Evolutionary conservation across 169 alveolate genomes (phyloP).

Genomic region (Prorocentrum cordatum): DNA sequence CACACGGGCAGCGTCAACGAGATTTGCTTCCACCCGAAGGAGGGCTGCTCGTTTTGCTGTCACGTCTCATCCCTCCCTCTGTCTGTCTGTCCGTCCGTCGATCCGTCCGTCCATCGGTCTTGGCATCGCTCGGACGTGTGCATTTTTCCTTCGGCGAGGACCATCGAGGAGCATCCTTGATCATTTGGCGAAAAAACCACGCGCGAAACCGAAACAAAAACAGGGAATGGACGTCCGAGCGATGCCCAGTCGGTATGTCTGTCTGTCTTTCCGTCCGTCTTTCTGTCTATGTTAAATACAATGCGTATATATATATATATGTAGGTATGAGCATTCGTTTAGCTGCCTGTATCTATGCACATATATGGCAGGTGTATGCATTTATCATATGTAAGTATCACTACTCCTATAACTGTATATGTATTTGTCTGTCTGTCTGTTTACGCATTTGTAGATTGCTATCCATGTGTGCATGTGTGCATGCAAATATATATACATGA

Average conservation of each 20-base stretch:
- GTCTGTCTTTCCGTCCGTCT: too few relatives aligned
- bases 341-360: background rate
- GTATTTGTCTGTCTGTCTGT: too few relatives aligned
- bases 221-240: too few relatives aligned
- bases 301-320: too few relatives aligned
- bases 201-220: background rate
- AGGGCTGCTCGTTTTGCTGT: background rate
- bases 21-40: conserved; percentile 58
- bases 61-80: background rate
- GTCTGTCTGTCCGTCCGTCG: background rate
- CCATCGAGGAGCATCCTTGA: background rate
- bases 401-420: too few relatives aligned
- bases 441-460: too few relatives aligned
- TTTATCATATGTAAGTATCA: background rate
- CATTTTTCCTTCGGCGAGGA: background rate
- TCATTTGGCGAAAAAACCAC: background rate
- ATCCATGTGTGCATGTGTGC: background rate
- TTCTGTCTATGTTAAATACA: too few relatives aligned
- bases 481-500: background rate
- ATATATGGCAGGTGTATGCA: background rate
- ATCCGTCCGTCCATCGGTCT: too few relatives aligned
- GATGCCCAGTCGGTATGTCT: too few relatives aligned
- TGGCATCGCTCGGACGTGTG: too few relatives aligned
- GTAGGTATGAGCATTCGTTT: too few relatives aligned
- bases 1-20: conserved; percentile 69